These are phyloP conservation scores for Sutorius australiensis DNA, from an alignment of 768 basidiomycete genomes.

Conservation along the genomic window DNA sequence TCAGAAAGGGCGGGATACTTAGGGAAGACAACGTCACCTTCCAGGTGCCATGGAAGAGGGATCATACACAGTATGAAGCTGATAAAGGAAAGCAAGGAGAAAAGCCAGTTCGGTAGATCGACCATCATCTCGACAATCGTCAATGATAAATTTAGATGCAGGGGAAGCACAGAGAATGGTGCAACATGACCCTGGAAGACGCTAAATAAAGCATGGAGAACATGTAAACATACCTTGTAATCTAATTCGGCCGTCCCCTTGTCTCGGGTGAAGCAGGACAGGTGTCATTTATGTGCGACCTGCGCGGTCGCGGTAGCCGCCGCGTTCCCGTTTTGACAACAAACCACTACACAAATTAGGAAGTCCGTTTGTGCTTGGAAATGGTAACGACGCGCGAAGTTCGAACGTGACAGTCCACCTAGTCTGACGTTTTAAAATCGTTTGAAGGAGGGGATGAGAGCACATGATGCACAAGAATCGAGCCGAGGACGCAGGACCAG, in stretches of 20 bases:
- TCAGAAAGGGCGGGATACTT: neutral
- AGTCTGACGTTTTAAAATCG: neutral
- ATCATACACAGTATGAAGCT: conserved; percentile 55
- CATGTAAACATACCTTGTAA: conserved; percentile 13
- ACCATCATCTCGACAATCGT: conserved; percentile 29
- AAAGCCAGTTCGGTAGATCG: conserved; percentile 33
- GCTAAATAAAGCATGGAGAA: conserved; percentile 24
- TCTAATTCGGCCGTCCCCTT: conserved; percentile 23
- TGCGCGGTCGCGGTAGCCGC: neutral
- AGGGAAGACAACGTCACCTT: conserved; percentile 13
- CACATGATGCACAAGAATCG: conserved; percentile 10
- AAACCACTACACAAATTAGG: conserved; percentile 24
- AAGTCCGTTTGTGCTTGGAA: conserved; percentile 21
- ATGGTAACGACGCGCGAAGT: conserved; percentile 9
- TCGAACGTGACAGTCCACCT: neutral
- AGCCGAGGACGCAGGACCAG: neutral
- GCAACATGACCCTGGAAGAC: neutral
- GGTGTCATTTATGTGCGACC: conserved; percentile 8
- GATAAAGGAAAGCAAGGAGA: conserved; percentile 49
- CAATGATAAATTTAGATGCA: conserved; percentile 4
- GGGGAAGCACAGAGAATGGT: conserved; percentile 5
- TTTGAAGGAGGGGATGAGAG: neutral
- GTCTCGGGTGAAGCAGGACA: no score
- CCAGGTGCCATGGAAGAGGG: conserved; percentile 63
- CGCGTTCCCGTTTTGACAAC: conserved; percentile 24